A percentile compares a stretch with the other conserved stretches of the same genome.
Conservation (phyloP, 2,329 filamentous ascomycete species). For the Calonectria pteridis region DNA sequence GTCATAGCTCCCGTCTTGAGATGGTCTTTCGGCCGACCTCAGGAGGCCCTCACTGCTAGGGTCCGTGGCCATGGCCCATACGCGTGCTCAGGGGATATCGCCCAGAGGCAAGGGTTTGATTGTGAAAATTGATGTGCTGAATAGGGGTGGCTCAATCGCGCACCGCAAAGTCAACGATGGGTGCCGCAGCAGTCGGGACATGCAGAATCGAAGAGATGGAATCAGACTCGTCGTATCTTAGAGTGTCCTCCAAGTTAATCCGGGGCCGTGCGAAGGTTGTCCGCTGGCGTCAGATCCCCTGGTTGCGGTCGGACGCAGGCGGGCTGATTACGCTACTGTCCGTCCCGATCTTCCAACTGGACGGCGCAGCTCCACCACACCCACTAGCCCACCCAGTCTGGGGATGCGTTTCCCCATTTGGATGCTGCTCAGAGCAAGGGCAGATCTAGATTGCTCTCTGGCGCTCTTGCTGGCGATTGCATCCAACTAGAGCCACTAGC, state of each 20-base stretch:
- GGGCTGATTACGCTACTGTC: constrained; percentile 7
- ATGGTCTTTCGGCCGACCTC: constrained; percentile 33
- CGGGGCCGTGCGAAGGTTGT: constrained; percentile 5
- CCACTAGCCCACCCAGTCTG: not conserved
- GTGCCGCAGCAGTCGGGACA: not conserved
- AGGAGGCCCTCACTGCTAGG: constrained; percentile 50
- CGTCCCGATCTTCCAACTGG: constrained; percentile 4
- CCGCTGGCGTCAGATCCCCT: constrained; percentile 1
- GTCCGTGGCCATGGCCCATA: constrained; percentile 41
- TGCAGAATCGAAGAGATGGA: not conserved
- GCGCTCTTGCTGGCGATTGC: not conserved
- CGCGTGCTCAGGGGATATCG: not conserved
- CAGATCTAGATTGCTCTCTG: not conserved
- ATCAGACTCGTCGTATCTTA: constrained; percentile 5
- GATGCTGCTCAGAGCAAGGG: not conserved
- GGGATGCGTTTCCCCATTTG: constrained; percentile 11
- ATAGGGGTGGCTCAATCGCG: not conserved
- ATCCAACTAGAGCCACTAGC: not conserved
- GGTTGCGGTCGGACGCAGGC: constrained; percentile 10
- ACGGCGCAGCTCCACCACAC: constrained; percentile 5
- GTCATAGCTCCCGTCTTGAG: constrained; percentile 40
- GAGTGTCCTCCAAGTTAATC: constrained; percentile 7
- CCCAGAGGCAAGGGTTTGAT: not conserved
- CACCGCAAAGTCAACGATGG: not conserved
- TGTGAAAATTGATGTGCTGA: not conserved